Base-by-base conservation (phyloP, 2,329 filamentous ascomycete species). In the Pseudohalonectria lignicola region DNA sequence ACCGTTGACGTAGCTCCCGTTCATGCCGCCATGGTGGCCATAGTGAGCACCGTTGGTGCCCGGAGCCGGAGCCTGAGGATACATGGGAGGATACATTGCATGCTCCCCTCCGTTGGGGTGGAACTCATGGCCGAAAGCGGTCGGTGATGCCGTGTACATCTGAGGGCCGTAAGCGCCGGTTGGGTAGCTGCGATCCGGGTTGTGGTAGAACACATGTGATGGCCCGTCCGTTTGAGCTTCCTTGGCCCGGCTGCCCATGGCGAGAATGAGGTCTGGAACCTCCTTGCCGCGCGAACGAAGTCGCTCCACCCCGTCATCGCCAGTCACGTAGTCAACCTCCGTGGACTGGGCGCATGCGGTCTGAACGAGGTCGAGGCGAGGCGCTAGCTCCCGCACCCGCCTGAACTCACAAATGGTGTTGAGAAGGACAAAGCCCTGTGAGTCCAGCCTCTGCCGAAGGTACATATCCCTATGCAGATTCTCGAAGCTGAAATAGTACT, bases 401-500 rank as follows among this genome's bases (percentile, higher is more conserved):
- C 86, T 86, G 68, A 98, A 98, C n/a, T 70, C 72, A 17, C 82
- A 74, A 48, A 98, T 81, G 41, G 94, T 74, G 25, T 73, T 69
- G 37, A 98, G 64, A 36, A 77, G 79, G 12, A 95, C 88, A 53
- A 88, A 96, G 15, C 92, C 92, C 57, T 96, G 85, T 1, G 83
- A 85, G 55, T 98, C 90, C 92, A 98, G 96, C 49, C 88, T 80
- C 51, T 76, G 79, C 41, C 92, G 81, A 42, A 98, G 69, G 59
- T 79, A 96, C 52, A 85, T 71, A 53, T 98, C 92, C 61, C 94
- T 95, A 70, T 86, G 84, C 36, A 96, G 71, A 55, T 98, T 98
- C 53, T 95, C 85, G 20, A 94, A 74, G 1, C 90, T 96, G 62
- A 98, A 94, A 61, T 98, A 98, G 65, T 95, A 98, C 52, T 94